Base-by-base conservation (phyloP, 1,284 basidiomycete species). In the Albatrellus sp. region DNA sequence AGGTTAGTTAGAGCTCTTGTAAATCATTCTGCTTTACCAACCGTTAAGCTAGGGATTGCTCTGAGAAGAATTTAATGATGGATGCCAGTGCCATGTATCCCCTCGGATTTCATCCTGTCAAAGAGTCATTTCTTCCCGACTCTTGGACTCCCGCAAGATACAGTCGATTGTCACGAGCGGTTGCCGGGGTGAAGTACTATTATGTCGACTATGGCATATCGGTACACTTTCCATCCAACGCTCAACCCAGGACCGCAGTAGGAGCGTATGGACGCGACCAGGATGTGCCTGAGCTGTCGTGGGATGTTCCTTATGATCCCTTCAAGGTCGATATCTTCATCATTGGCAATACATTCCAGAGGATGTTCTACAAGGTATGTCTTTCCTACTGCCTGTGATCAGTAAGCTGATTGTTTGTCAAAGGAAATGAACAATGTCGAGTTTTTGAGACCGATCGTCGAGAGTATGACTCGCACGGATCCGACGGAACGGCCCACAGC, bases 281-380 rank as follows among this genome's bases (percentile, higher is more conserved):
- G 16, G 52, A 56, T 2, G 54, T 53, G 1, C 60, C 60, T 0
- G 59, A 62, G 41, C 46, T 60, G 0, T 60, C 56, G 1, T 29
- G 46, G 1, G 31, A 38, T 2, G 42, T 50, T 1, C 56, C 58
- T 0, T 59, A 62, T 35, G 60, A 62, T 41, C 58, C 60, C 4
- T 61, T 62, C 54, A 57, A 58, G 37, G 46, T 55, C 17, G 48
- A 49, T 5, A 48, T 62, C 6, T 60, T 54, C 44, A 54, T 55
- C 2, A 40, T 60, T 8, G 60, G 60, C 3, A 53, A 58, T 28
- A 12, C 53, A 1, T 48, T 58, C 5, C 46, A 45, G 20, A 6
- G 31, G 9, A 32, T 48, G 32, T 44, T 58, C 5, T 34, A 43
- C 13, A 17, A 46, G 17, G 53, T 58, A 38, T 20, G 43, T 41